Percentiles rank a stretch among this genome's conserved stretches.
Conservation (phyloP, 768 basidiomycete species). For the Nidularia sp. region DNA sequence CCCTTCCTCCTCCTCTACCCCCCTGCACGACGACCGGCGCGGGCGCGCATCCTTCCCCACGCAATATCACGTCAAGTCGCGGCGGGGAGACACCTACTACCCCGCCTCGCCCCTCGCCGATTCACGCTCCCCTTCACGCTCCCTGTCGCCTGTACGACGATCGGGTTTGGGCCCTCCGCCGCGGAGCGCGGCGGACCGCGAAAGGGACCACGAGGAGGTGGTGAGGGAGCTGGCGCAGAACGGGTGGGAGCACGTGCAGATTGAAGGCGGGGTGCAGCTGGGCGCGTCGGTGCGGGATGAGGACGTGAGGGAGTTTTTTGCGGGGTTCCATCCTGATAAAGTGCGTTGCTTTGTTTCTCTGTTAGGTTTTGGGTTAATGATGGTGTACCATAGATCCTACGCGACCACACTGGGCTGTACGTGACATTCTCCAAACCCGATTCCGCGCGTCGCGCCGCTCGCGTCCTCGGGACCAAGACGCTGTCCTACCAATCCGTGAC, state of each 20-base stretch:
- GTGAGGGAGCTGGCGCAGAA: slow-evolving; percentile 54
- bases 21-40: slow-evolving; percentile 4
- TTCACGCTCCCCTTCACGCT: slow-evolving; percentile 16
- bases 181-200: slow-evolving; percentile 26
- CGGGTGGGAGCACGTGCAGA: slow-evolving; percentile 61
- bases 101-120: not conserved
- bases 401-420: slow-evolving; percentile 72
- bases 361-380: slow-evolving; percentile 4
- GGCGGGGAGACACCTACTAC: not conserved
- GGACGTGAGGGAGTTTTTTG: slow-evolving; percentile 66
- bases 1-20: not conserved
- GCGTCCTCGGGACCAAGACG: slow-evolving; percentile 55
- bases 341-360: slow-evolving; percentile 35
- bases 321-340: slow-evolving; percentile 67
- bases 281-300: slow-evolving; percentile 56
- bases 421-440: slow-evolving; percentile 69
- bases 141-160: slow-evolving; percentile 23
- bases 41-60: not conserved
- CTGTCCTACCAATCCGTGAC: slow-evolving; percentile 59
- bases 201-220: slow-evolving; percentile 34
- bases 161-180: slow-evolving; percentile 3
- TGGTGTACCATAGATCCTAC: slow-evolving; percentile 48
- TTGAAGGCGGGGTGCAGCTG: slow-evolving; percentile 46
- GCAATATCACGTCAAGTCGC: not conserved
- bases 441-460: slow-evolving; percentile 62